A percentile compares a stretch with the other conserved stretches of the same genome.
Evolutionary conservation across 2,329 filamentous ascomycete species (phyloP).

Genomic region (Calonectria pauciramosa): DNA sequence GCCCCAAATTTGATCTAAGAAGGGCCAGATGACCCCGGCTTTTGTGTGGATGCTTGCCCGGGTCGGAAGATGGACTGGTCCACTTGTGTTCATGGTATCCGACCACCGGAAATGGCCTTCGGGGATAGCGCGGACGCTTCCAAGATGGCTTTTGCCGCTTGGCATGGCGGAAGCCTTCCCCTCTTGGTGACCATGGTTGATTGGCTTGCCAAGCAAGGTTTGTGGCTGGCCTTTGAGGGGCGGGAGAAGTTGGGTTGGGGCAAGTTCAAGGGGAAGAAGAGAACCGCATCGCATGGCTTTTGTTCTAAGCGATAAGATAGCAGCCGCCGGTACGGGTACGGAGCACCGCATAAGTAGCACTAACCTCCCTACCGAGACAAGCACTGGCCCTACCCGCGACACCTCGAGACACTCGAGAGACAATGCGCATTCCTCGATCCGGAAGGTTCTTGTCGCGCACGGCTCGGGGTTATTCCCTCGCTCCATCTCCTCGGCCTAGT

Average conservation of each 20-base stretch:
- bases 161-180: not conserved
- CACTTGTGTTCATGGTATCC: slow-evolving; percentile 23
- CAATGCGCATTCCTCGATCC: not conserved
- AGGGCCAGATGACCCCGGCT: slow-evolving; percentile 28
- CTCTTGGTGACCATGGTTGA: not conserved
- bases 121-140: slow-evolving; percentile 18
- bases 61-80: slow-evolving; percentile 5
- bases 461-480: not conserved
- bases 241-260: not conserved
- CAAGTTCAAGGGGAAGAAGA: not conserved
- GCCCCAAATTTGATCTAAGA: slow-evolving; percentile 22
- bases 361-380: not conserved
- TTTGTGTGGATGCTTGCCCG: slow-evolving; percentile 19
- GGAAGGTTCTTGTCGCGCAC: slow-evolving; percentile 3
- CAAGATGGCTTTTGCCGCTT: not conserved
- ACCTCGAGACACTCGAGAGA: not conserved
- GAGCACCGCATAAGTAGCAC: not conserved
- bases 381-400: not conserved
- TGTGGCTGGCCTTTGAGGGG: not conserved
- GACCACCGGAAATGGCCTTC: slow-evolving; percentile 38
- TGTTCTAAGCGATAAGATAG: not conserved
- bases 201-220: not conserved
- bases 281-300: not conserved
- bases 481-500: not conserved
- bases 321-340: not conserved